These are phyloP conservation scores for Dactylellina cionopaga DNA, from an alignment of 2,329 filamentous ascomycete species.

Conservation along the genomic window DNA sequence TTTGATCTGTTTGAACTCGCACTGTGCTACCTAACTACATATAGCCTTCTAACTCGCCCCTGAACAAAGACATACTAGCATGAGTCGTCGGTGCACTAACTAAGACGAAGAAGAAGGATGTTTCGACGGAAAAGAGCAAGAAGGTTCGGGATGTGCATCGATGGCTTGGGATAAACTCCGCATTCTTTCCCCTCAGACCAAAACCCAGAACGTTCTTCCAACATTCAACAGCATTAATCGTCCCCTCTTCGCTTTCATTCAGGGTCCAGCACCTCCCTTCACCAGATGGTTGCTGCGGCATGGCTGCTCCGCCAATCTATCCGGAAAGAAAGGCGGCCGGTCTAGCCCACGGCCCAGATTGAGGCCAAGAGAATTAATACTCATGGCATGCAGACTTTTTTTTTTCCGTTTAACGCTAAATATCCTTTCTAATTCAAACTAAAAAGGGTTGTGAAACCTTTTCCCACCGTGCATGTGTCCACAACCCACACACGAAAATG, in stretches of 20 bases:
- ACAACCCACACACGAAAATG: too few relatives aligned
- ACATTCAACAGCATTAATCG: background rate
- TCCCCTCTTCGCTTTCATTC: background rate
- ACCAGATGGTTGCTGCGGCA: background rate
- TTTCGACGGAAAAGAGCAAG: conserved; percentile 6
- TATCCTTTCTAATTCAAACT: too few relatives aligned
- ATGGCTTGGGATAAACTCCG: background rate
- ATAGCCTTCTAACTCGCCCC: too few relatives aligned
- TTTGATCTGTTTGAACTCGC: too few relatives aligned
- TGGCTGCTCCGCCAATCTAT: conserved; percentile 26
- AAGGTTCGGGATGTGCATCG: background rate
- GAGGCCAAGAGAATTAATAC: conserved; percentile 21
- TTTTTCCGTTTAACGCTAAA: too few relatives aligned
- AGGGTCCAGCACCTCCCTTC: conserved; percentile 2
- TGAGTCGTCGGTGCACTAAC: too few relatives aligned
- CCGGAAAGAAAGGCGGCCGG: conserved; percentile 7
- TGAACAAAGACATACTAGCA: too few relatives aligned
- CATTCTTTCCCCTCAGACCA: background rate
- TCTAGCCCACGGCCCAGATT: conserved; percentile 13
- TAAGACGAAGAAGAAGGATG: background rate
- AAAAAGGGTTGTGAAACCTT: too few relatives aligned
- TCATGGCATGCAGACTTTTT: background rate
- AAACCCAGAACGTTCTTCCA: background rate
- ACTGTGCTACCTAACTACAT: too few relatives aligned
- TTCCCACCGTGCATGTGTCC: background rate